Evolutionary conservation across 1,284 basidiomycete genomes (phyloP).

Genomic region (Boletellus deceptivus): DNA sequence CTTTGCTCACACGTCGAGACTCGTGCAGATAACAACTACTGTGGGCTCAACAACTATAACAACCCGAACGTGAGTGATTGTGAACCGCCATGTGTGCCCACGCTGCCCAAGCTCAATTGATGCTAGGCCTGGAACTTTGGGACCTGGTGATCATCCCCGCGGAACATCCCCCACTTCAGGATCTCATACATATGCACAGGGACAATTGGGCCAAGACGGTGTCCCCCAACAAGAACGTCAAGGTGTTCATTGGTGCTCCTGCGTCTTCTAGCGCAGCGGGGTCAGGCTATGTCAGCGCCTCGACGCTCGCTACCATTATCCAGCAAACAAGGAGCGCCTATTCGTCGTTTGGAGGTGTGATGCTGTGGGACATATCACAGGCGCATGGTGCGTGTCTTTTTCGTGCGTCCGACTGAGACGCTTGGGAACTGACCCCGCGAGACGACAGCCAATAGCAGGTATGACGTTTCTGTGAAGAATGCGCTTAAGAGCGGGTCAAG

Average conservation of each 20-base stretch:
- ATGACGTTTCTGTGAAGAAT: slow-evolving; percentile 23
- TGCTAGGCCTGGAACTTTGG: slow-evolving; percentile 54
- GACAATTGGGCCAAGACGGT: slow-evolving; percentile 62
- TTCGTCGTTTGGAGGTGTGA: slow-evolving; percentile 67
- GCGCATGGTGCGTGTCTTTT: slow-evolving; percentile 41
- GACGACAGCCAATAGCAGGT: slow-evolving; percentile 23
- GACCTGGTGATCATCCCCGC: slow-evolving; percentile 40
- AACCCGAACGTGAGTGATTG: slow-evolving; percentile 40
- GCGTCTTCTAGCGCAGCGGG: slow-evolving; percentile 49
- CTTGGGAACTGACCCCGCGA: background rate
- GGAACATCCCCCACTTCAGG: background rate
- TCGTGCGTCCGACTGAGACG: background rate
- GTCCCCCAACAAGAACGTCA: slow-evolving; percentile 58
- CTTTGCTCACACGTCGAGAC: background rate
- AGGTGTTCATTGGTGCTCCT: slow-evolving; percentile 64
- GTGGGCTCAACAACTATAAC: slow-evolving; percentile 45
- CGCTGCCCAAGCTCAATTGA: background rate
- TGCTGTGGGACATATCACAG: slow-evolving; percentile 67
- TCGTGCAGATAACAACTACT: slow-evolving; percentile 58
- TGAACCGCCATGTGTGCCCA: background rate
- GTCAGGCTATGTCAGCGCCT: slow-evolving; percentile 51
- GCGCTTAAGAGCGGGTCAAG: slow-evolving; percentile 15
- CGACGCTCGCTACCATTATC: slow-evolving; percentile 47
- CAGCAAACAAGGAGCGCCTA: slow-evolving; percentile 45
- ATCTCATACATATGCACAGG: slow-evolving; percentile 35